A percentile compares a stretch with the other conserved stretches of the same genome.
These are phyloP conservation scores for Rhodotorula mucilaginosa DNA, from an alignment of 1,284 basidiomycete species.

Conservation along the genomic window DNA sequence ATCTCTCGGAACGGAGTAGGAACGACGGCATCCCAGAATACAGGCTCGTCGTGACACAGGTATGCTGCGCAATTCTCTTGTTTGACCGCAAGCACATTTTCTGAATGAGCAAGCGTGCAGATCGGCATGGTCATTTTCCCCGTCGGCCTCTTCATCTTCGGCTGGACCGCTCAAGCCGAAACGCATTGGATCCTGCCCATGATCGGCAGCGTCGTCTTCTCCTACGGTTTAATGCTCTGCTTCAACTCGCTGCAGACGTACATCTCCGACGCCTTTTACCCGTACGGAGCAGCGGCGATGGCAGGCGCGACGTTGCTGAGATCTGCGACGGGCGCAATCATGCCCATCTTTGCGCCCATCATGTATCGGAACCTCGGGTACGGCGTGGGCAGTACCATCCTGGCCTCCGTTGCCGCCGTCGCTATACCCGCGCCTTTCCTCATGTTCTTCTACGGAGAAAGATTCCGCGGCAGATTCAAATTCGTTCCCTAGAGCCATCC, in stretches of 20 bases:
- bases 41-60: conserved; percentile 40
- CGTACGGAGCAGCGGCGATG: conserved; percentile 53
- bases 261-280: conserved; percentile 40
- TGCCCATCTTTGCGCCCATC: conserved; percentile 52
- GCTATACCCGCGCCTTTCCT: conserved; percentile 51
- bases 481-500: conserved; percentile 44
- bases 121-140: conserved; percentile 54
- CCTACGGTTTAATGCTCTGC: conserved; percentile 32
- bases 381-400: conserved; percentile 51
- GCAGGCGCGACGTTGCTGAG: conserved; percentile 49
- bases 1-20: conserved; percentile 44
- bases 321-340: conserved; percentile 49
- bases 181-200: conserved; percentile 51
- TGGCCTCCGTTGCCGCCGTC: conserved; percentile 49
- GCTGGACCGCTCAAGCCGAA: conserved; percentile 49
- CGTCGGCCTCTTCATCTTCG: conserved; percentile 51
- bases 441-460: conserved; percentile 51
- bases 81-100: too few relatives aligned
- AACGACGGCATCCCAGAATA: conserved; percentile 51
- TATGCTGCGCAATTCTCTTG: background rate
- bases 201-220: conserved; percentile 45
- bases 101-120: background rate
- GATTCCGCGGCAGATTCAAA: conserved; percentile 48
- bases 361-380: conserved; percentile 53
- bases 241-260: conserved; percentile 39